Base-by-base conservation (phyloP, 345 rosid species). In the Xanthoceras sorbifolium region DNA sequence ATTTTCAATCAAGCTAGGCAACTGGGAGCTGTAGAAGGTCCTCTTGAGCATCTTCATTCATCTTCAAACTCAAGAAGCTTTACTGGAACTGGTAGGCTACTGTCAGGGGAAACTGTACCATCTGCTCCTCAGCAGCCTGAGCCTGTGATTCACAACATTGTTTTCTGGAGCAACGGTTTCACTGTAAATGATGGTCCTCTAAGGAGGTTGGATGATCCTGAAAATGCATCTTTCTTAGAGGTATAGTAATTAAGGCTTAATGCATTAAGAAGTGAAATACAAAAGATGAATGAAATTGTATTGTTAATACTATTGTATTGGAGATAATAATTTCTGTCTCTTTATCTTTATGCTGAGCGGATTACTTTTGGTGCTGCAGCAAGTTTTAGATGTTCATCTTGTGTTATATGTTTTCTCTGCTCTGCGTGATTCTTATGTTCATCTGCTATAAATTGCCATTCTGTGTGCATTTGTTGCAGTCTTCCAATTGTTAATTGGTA, bases 191-290 rank as follows among this genome's bases (percentile, higher is more conserved):
- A 87, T 79, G 99, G 99, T 38, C 93, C 98, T 54, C 76, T 93
- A 73, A 89, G 98, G 87, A 89, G 93, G 82, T 64, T 94, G 87
- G 96, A 90, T 44, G 97, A 93, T 89, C 99, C 99, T 64, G 98
- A 93, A 76, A 94, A 93, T 82, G 94, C 94, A 0, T 52, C 97
- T 73, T 94, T 94, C 83, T 82, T 94, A n/a, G 98, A 94, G 91
- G 98, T 94, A 78, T 52, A 63, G 0, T 50, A 52, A 10, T 61
- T 67, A 46, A 18, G 42, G 31, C 76, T 5, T 68, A 36, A 12
- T 38, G 22, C 59, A 17, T 23, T 55, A 55, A 50, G 63, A 74
- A 46, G 61, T 31, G 75, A 67, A 22, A 50, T 57, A 32, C 17
- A 32, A 2, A 2, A 32, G 36, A 32, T 2, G 36, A 32, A 32